Conservation (phyloP, 352 stramenopile species). For the Aphanomyces euteiches region DNA sequence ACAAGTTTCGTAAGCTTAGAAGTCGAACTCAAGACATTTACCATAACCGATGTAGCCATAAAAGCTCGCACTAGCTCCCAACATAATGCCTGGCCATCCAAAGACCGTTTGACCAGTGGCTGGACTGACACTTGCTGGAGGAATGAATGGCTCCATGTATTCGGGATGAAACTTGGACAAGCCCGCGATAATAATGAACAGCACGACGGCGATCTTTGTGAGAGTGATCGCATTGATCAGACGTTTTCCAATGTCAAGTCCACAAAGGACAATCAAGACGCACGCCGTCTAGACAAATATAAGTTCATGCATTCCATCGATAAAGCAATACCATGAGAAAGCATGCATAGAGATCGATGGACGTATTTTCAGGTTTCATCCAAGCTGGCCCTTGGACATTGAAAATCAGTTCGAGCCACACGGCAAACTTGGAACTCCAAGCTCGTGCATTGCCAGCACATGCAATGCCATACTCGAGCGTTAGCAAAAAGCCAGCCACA, state of each 20-base stretch:
- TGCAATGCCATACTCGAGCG: slow-evolving; percentile 84
- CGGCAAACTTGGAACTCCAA: slow-evolving; percentile 67
- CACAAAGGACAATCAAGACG: slow-evolving; percentile 39
- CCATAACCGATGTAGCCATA: slow-evolving; percentile 84
- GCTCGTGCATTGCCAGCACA: slow-evolving; percentile 56
- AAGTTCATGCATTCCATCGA: not conserved
- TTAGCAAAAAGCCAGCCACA: slow-evolving; percentile 78
- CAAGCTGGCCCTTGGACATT: slow-evolving; percentile 43
- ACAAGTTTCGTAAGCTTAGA: not conserved
- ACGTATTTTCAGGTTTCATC: slow-evolving; percentile 64
- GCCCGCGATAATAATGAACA: slow-evolving; percentile 61
- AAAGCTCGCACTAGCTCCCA: slow-evolving; percentile 62
- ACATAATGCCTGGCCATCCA: slow-evolving; percentile 42
- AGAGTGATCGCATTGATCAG: slow-evolving; percentile 50
- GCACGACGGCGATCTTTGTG: slow-evolving; percentile 44
- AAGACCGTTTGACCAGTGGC: slow-evolving; percentile 10
- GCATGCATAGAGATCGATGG: slow-evolving; percentile 63
- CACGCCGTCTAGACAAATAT: slow-evolving; percentile 35
- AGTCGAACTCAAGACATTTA: not conserved
- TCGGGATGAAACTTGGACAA: slow-evolving; percentile 47
- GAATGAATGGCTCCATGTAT: slow-evolving; percentile 57
- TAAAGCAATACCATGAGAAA: slow-evolving; percentile 54
- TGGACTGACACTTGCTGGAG: slow-evolving; percentile 3
- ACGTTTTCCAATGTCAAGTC: slow-evolving; percentile 49
- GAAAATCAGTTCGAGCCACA: slow-evolving; percentile 42